These are phyloP conservation scores for Neurospora crassa DNA, from an alignment of 2,329 filamentous ascomycete genomes.

Conservation along the genomic window DNA sequence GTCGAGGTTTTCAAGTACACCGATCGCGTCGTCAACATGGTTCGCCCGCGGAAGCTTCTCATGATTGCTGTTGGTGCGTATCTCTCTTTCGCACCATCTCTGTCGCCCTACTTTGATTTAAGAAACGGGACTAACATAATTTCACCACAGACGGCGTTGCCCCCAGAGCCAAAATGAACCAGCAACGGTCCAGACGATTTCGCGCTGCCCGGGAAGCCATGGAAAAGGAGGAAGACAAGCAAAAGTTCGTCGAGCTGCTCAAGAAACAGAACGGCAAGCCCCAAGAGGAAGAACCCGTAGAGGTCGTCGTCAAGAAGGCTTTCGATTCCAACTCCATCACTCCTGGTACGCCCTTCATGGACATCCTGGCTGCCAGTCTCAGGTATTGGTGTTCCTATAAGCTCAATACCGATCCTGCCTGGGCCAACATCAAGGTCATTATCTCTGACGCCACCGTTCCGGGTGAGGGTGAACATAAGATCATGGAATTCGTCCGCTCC, in stretches of 20 bases:
- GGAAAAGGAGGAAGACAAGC: constrained; percentile 87
- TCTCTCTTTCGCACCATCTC: constrained; percentile 6
- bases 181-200: constrained; percentile 93
- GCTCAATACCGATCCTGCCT: constrained; percentile 89
- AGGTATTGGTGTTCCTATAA: constrained; percentile 98
- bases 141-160: constrained; percentile 71
- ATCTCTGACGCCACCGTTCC: constrained; percentile 97
- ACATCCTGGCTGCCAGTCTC: constrained; percentile 79
- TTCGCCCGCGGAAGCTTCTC: constrained; percentile 85
- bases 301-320: constrained; percentile 68
- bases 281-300: constrained; percentile 51
- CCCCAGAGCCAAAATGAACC: constrained; percentile 98
- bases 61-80: constrained; percentile 89
- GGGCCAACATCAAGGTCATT: constrained; percentile 93
- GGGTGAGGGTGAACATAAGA: constrained; percentile 97
- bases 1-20: constrained; percentile 96
- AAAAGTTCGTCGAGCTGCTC: constrained; percentile 76
- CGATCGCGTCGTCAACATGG: constrained; percentile 98
- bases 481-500: constrained; percentile 95
- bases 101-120: background rate
- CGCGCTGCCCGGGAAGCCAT: constrained; percentile 87
- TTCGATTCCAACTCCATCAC: constrained; percentile 88
- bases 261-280: constrained; percentile 64
- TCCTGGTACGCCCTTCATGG: constrained; percentile 97
- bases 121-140: constrained; percentile 19